Base-by-base conservation (phyloP, 441 rosid species). In the Aquilaria agallochum region DNA sequence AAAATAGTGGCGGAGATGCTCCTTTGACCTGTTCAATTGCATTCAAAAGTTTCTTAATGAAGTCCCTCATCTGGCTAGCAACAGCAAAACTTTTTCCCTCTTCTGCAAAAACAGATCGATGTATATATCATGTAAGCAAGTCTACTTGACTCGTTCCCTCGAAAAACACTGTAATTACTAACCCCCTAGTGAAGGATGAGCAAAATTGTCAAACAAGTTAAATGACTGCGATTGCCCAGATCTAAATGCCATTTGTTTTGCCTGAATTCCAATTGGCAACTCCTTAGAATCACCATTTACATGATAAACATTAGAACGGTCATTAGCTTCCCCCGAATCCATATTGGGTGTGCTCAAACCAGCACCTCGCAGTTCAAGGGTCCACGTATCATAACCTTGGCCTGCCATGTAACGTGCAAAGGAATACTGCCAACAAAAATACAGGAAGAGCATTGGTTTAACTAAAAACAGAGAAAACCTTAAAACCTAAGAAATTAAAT, bases 341-440 rank as follows among this genome's bases (percentile, higher is more conserved):
- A 51, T 51, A 55, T 67, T 49, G 58, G 62, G 50, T 60, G 60
- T 73, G 55, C 53, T 5, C 2, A 66, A n/a, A 33, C 68, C 14
- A 11, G 85, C 84, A 64, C 86, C 86, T 56, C 89, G 79, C 27
- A 83, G 78, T 77, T 83, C 89, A 58, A 83, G 77, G 66, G 77
- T 71, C 89, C 89, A 80, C 44, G 89, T 73, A 70, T 83, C 89
- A 69, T 76, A 83, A 58, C 89, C 89, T 49, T 73, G 80, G 60
- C 66, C 59, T 53, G 79, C 73, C 84, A 83, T 83, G 69, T 42
- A 75, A 47, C 89, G 74, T 50, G 86, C 89, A 64, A 83, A 83
- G 14, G 89, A 80, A 31, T 65, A 71, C 89, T 83, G 71, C 33
- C 33, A 40, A 40, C 55, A 64, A 72, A 59, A 50, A 59, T 55